Evolutionary conservation across 1,284 basidiomycete genomes (phyloP), one percentile per base, ranked within the genome.

Genomic region (Hemileia vastatrix): DNA sequence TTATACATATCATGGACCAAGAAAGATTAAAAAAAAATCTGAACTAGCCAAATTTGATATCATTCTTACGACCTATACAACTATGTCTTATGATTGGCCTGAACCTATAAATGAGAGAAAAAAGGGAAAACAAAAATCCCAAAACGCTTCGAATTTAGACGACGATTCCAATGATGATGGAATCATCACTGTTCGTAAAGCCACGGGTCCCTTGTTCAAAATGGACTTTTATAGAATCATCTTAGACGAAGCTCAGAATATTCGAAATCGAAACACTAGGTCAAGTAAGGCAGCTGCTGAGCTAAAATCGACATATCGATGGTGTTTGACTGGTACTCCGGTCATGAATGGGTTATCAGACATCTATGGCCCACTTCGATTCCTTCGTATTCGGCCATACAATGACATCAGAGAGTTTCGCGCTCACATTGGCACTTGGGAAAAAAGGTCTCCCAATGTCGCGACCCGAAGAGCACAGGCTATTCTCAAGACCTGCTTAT

Each of bases 291-390:
- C 79, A 50, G 77, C 84, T 6, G 82, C 84, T 0, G 77, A 80
- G 68, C 77, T 86, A 21, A 78, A 80, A 53, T 76, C 84, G 0
- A 83, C 80, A 64, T 83, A 84, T 67, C 77, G 85, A 4, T 87
- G 85, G 85, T 82, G 83, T 77, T 77, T 87, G 11, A 86, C 85
- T 1, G 85, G 85, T 31, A 86, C 85, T 0, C 84, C 85, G 2
- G 81, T 86, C 4, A 86, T 84, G 0, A 86, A 86, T 65, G 81
- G 82, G 0, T 73, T 86, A 83, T 84, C 67, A 9, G 85, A 86
- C 71, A 79, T 86, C 31, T 86, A 86, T 67, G 83, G 83, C 21
- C 78, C 84, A 24, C 74, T 86, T 27, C 81, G 85, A 3, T 86
- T 85, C 68, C 83, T 84, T 1, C 79, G 78, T 15, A 84, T 85